Evolutionary conservation across 768 basidiomycete species (phyloP).

Genomic region (Phylloporus sp.): DNA sequence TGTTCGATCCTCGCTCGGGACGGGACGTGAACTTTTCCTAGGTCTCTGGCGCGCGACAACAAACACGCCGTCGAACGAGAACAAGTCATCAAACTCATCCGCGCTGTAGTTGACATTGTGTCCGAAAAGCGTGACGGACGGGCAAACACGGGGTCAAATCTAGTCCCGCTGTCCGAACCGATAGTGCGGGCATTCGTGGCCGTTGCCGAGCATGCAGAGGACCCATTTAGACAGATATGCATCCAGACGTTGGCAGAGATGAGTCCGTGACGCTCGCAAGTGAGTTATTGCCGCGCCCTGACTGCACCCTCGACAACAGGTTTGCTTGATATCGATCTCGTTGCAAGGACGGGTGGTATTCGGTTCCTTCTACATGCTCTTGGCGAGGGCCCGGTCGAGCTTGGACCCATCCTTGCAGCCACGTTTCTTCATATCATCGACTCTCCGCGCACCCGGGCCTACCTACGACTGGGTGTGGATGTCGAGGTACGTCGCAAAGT

Average conservation of each 20-base stretch:
- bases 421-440: constrained; percentile 83
- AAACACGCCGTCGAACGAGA: constrained; percentile 83
- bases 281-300: constrained; percentile 7
- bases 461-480: constrained; percentile 77
- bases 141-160: constrained; percentile 36
- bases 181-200: constrained; percentile 89
- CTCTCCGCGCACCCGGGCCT: constrained; percentile 73
- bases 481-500: constrained; percentile 62
- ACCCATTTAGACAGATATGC: constrained; percentile 76
- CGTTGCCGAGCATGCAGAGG: constrained; percentile 88
- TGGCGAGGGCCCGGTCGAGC: constrained; percentile 84
- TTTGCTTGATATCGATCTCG: constrained; percentile 80
- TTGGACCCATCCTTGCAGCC: constrained; percentile 71
- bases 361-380: constrained; percentile 80
- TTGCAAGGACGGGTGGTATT: constrained; percentile 77
- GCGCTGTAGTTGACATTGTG: constrained; percentile 74
- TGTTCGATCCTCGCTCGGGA: neutral
- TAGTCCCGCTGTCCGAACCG: constrained; percentile 63
- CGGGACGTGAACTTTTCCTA: constrained; percentile 28
- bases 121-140: constrained; percentile 47
- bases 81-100: constrained; percentile 86
- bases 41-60: constrained; percentile 80
- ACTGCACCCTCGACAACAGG: constrained; percentile 42
- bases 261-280: constrained; percentile 42
- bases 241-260: constrained; percentile 90